Evolutionary conservation across 2,329 filamentous ascomycete species (phyloP), one percentile per base, ranked within the genome.

Genomic region (Coniella lustricola): DNA sequence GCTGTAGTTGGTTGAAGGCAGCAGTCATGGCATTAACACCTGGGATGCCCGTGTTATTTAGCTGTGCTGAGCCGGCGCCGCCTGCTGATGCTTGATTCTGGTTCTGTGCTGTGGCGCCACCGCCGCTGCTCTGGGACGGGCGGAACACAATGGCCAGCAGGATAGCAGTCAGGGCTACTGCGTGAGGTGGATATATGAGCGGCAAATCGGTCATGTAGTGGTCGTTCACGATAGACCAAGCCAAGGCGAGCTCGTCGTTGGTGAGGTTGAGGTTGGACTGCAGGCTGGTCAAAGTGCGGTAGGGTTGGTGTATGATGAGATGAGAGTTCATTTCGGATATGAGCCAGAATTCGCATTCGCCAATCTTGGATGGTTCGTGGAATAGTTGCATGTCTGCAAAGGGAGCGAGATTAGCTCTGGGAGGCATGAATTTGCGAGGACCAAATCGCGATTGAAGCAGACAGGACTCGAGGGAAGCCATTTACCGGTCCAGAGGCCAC

Each of bases 131-230:
- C 21, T 51, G 49, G 8, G 76, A 74, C 0, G 87, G 87, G 46
- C 87, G 81, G 33, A 95, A 77, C 4, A 93, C 85, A n/a, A 95
- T 77, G 1, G 88, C 84, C 7, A 95, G 74, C 49, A 95, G 79
- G 51, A 95, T 85, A 7, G 89, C 86, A 31, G 89, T 90, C 35
- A 95, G 78, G n/a, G 89, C 89, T 48, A 95, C 83, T 42, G 88
- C 76, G 60, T 95, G 89, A n/a, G 90, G 90, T 12, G 90, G 76
- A 60, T 90, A 85, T 0, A 94, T 75, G 13, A 96, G 73, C 2
- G 88, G 87, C n/a, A 95, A 73, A 62, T 96, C 90, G 7, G 90
- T 95, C 67, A 94, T 84, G 69, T 88, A 95, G 63, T 88, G 86
- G 64, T 96, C 90, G 67, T 95, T 96, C 62, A 95, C 84, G 52